These are phyloP conservation scores for Microdochium trichocladiopsis DNA, from an alignment of 2,329 filamentous ascomycete genomes.

Conservation along the genomic window DNA sequence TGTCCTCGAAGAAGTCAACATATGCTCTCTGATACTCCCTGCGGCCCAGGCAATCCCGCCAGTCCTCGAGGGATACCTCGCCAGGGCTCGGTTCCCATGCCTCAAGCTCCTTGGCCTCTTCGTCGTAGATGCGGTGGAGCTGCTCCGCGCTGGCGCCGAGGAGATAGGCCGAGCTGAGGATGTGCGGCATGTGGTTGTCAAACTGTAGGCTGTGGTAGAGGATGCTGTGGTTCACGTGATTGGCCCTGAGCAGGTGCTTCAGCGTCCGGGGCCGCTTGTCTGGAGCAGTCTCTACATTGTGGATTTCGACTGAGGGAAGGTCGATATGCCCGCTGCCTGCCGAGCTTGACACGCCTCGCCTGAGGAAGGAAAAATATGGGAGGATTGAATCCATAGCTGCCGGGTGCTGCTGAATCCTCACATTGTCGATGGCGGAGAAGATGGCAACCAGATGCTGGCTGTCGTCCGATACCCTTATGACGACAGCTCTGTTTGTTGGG, in stretches of 20 bases:
- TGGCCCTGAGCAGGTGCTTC: conserved; percentile 85
- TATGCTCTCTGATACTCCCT: conserved; percentile 80
- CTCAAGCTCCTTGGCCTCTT: conserved; percentile 63
- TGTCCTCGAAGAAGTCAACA: conserved; percentile 93
- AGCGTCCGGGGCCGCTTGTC: conserved; percentile 77
- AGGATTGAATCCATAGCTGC: conserved; percentile 30
- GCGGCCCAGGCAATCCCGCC: conserved; percentile 77
- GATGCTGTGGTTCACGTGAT: conserved; percentile 85
- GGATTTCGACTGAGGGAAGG: conserved; percentile 62
- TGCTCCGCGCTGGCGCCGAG: conserved; percentile 69
- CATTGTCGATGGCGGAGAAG: conserved; percentile 56
- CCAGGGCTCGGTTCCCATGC: conserved; percentile 78
- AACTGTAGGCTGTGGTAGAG: conserved; percentile 68
- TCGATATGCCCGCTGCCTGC: conserved; percentile 30
- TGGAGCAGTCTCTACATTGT: conserved; percentile 71
- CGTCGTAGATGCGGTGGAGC: conserved; percentile 75
- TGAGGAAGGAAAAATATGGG: conserved; percentile 33
- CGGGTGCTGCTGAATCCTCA: conserved; percentile 59
- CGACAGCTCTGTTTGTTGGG: background rate
- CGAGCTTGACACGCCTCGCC: conserved; percentile 23
- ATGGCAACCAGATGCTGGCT: conserved; percentile 19
- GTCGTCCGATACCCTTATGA: background rate
- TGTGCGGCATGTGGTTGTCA: conserved; percentile 79
- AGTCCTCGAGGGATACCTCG: conserved; percentile 78
- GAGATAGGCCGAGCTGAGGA: conserved; percentile 78